phyloP scores from a whole-genome alignment of 179 eudicot genomes.

The Monotropa hypopitys region DNA sequence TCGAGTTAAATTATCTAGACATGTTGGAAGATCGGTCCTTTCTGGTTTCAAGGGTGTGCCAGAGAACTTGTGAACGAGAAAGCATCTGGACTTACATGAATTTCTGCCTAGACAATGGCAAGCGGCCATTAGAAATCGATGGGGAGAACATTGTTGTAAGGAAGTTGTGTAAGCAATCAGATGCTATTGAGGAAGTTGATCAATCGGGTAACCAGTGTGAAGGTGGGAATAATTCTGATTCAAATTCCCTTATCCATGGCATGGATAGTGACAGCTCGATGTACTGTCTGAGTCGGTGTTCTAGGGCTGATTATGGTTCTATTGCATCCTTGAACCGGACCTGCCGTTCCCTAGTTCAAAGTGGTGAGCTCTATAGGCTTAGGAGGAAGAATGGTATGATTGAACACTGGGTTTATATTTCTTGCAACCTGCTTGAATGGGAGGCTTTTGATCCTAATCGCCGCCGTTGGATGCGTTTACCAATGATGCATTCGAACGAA shows the following conservation, averaged over 20 bases:
- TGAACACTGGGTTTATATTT: slow-evolving; percentile 87
- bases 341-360: slow-evolving; percentile 43
- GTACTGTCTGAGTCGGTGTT: slow-evolving; percentile 46
- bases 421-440: slow-evolving; percentile 76
- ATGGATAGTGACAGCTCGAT: slow-evolving; percentile 57
- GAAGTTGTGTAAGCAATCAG: slow-evolving; percentile 28
- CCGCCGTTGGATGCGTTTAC: slow-evolving; percentile 68
- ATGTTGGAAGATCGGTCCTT: slow-evolving; percentile 66
- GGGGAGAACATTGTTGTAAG: slow-evolving; percentile 30
- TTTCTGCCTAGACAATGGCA: slow-evolving; percentile 32
- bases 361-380: slow-evolving; percentile 55
- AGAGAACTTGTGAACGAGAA: slow-evolving; percentile 45
- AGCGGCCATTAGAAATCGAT: slow-evolving; percentile 39
- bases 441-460: slow-evolving; percentile 71
- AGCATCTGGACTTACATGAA: slow-evolving; percentile 41
- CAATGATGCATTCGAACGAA: slow-evolving; percentile 56
- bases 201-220: slow-evolving; percentile 19
- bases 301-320: slow-evolving; percentile 67
- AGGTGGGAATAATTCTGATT: slow-evolving; percentile 31
- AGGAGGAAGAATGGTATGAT: slow-evolving; percentile 43
- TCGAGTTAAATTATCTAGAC: slow-evolving; percentile 20
- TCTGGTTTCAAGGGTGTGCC: slow-evolving; percentile 43
- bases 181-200: slow-evolving; percentile 17
- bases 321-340: slow-evolving; percentile 61
- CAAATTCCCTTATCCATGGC: slow-evolving; percentile 37